Evolutionary conservation across 768 basidiomycete species (phyloP).

Genomic region (Tulasnella sp.): DNA sequence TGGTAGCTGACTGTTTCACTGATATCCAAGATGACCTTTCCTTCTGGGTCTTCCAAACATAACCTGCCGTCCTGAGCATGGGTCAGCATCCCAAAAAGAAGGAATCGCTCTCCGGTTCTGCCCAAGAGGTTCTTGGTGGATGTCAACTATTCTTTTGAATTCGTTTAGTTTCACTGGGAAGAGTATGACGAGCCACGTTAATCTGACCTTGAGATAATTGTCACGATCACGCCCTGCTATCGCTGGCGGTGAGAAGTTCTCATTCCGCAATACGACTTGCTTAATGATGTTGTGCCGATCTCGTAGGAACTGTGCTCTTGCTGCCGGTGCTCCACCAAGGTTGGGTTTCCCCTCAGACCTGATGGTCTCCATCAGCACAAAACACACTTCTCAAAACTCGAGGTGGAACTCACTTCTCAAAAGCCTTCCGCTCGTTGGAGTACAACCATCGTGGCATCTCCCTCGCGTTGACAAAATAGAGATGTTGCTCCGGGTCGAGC

Average conservation of each 20-base stretch:
- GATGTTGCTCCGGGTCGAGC: slow-evolving; percentile 69
- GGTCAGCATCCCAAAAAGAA: slow-evolving; percentile 86
- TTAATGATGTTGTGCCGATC: slow-evolving; percentile 85
- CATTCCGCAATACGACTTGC: slow-evolving; percentile 87
- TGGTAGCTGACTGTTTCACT: slow-evolving; percentile 62
- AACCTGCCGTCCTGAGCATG: slow-evolving; percentile 84
- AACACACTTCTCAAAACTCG: too few species aligned
- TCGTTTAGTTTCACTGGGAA: neutral
- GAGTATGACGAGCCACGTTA: neutral
- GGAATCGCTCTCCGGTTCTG: slow-evolving; percentile 76
- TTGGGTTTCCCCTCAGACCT: slow-evolving; percentile 40
- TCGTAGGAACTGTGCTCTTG: slow-evolving; percentile 65
- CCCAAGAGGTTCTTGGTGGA: slow-evolving; percentile 95
- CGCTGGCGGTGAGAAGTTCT: slow-evolving; percentile 95
- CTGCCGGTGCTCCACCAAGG: slow-evolving; percentile 75
- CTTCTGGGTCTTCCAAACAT: slow-evolving; percentile 90
- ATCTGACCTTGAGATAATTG: slow-evolving; percentile 74
- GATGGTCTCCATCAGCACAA: neutral
- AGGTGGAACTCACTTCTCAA: slow-evolving; percentile 54
- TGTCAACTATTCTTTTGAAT: slow-evolving; percentile 48
- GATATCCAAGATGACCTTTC: slow-evolving; percentile 78
- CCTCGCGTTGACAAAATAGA: slow-evolving; percentile 79
- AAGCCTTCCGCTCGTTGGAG: slow-evolving; percentile 75
- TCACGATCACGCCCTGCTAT: slow-evolving; percentile 80
- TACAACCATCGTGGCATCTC: slow-evolving; percentile 95